Percentiles rank a stretch among this genome's conserved stretches.
Conservation (phyloP, 1,284 basidiomycete species). For the Taiwanofungus camphoratus region DNA sequence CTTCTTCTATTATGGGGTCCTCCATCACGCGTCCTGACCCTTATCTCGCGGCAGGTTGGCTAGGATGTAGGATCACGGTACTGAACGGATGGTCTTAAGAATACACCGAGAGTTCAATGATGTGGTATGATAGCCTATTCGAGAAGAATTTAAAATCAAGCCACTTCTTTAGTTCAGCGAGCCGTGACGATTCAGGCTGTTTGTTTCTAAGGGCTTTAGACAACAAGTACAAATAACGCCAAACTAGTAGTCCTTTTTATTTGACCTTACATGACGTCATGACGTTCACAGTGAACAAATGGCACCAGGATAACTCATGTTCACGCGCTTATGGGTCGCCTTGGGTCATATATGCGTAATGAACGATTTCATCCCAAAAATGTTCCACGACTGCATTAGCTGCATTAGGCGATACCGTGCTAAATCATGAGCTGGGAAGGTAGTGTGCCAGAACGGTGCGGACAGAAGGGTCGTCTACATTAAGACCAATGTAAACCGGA, state of each 20-base stretch:
- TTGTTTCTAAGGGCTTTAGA: constrained; percentile 10
- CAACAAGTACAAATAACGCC: constrained; percentile 7
- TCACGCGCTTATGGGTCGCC: neutral
- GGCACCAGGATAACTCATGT: neutral
- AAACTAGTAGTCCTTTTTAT: neutral
- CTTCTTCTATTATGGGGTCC: constrained; percentile 45
- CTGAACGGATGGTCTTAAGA: too few species aligned
- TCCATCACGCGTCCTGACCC: too few species aligned
- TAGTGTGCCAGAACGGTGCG: constrained; percentile 11
- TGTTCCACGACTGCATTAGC: neutral
- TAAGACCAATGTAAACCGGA: constrained; percentile 16
- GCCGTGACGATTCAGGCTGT: constrained; percentile 3
- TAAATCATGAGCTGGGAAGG: constrained; percentile 2
- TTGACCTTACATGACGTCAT: constrained; percentile 1
- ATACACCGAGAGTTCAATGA: too few species aligned
- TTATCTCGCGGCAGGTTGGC: too few species aligned
- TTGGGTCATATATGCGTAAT: neutral
- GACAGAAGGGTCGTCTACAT: constrained; percentile 20
- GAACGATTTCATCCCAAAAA: neutral
- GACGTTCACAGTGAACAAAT: neutral
- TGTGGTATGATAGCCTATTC: too few species aligned
- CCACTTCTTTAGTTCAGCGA: too few species aligned
- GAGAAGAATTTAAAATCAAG: too few species aligned
- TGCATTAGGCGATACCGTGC: too few species aligned
- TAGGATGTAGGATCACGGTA: too few species aligned